These are phyloP conservation scores for Buxus sempervirens DNA, from an alignment of 164 flowering plant genomes.

Conservation along the genomic window DNA sequence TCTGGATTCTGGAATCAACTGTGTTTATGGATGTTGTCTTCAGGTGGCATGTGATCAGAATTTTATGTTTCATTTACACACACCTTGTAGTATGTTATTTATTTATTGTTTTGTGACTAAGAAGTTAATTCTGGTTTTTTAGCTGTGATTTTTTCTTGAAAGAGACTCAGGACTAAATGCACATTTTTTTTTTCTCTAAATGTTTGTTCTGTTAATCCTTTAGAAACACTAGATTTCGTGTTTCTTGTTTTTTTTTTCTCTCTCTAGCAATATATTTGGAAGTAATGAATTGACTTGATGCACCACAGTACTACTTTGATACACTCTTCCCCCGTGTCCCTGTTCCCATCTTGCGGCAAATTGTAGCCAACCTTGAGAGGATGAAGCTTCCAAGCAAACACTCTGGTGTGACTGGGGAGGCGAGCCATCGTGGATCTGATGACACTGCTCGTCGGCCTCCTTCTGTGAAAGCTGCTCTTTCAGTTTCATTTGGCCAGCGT, in stretches of 20 bases:
- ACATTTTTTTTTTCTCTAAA: no score
- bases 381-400: constrained; percentile 84
- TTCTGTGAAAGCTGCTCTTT: constrained; percentile 97
- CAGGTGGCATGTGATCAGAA: background rate
- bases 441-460: constrained; percentile 98
- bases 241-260: no score
- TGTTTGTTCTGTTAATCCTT: no score
- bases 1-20: no score
- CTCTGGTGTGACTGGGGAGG: constrained; percentile 82
- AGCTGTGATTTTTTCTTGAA: no score
- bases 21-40: no score
- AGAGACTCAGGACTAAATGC: no score
- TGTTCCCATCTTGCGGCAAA: constrained; percentile 83
- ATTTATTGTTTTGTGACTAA: no score
- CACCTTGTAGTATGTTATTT: no score
- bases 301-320: constrained; percentile 92
- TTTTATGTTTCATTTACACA: background rate
- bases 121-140: no score
- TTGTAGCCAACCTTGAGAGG: constrained; percentile 73
- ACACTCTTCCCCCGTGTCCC: constrained; percentile 97
- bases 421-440: constrained; percentile 80
- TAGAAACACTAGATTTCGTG: background rate
- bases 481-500: constrained; percentile 77
- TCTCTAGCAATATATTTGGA: background rate
- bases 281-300: background rate